Conservation (phyloP, 2,329 filamentous ascomycete species). For the Ceratocystis papillata region DNA sequence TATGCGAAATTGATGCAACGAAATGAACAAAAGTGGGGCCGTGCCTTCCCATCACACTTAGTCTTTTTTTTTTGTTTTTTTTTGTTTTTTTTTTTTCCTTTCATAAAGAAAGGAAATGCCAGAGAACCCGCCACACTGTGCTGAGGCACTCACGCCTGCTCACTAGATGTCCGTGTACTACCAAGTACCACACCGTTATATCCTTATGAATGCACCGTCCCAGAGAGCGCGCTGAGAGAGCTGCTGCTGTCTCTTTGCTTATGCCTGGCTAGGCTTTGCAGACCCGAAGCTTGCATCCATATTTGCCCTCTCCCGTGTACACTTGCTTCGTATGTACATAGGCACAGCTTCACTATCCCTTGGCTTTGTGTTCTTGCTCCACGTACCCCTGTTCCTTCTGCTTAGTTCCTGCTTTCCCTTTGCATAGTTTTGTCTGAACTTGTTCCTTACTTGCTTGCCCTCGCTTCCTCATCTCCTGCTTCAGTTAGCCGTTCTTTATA, state of each 20-base stretch:
- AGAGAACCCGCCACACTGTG: slow-evolving; percentile 1
- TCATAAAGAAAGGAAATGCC: not conserved
- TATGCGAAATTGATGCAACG: slow-evolving; percentile 13
- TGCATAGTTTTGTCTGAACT: not conserved
- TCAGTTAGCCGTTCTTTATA: not conserved
- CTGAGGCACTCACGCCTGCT: not conserved
- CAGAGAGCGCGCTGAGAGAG: not conserved
- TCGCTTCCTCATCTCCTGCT: not conserved
- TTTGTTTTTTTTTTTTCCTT: too few species aligned
- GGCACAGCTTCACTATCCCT: not conserved
- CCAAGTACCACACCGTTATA: not conserved
- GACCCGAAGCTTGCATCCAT: too few species aligned
- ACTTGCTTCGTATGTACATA: not conserved
- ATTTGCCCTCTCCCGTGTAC: not conserved
- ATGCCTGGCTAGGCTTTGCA: too few species aligned
- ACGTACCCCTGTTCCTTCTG: slow-evolving; percentile 7
- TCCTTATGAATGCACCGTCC: not conserved
- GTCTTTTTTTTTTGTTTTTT: too few species aligned
- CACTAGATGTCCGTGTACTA: not conserved
- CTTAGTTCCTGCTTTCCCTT: slow-evolving; percentile 6
- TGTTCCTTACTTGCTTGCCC: not conserved
- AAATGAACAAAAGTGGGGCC: slow-evolving; percentile 7
- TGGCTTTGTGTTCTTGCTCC: not conserved
- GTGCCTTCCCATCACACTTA: not conserved
- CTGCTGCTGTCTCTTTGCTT: not conserved